These are phyloP conservation scores for Coelastrella sp. DNA, from an alignment of 139 green algal genomes.

Conservation along the genomic window DNA sequence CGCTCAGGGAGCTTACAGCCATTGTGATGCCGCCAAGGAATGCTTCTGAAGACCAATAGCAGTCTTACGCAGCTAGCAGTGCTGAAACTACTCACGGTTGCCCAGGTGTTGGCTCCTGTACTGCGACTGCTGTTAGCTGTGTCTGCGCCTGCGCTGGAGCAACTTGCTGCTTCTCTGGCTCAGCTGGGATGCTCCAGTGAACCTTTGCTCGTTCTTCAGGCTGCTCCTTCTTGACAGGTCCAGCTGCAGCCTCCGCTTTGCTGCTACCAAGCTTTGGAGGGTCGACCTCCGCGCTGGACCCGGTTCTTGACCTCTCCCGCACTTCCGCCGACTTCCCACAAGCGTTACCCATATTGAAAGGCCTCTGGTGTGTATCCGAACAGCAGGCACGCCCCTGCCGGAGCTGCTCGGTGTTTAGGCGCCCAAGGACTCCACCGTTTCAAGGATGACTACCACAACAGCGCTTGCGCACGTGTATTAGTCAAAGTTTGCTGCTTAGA, in stretches of 20 bases:
- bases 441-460: no score
- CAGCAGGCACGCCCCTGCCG: no score
- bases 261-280: neutral
- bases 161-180: neutral
- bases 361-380: no score
- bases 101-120: neutral
- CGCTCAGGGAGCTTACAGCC: neutral
- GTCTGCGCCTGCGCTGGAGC: neutral
- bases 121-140: neutral
- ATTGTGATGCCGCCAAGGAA: no score
- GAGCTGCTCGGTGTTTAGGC: no score
- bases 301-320: no score
- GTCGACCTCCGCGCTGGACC: neutral
- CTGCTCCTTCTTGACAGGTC: neutral
- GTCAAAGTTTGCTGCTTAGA: no score
- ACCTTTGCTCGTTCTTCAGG: neutral
- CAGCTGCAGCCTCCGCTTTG: neutral
- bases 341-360: neutral
- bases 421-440: no score
- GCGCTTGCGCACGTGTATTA: no score
- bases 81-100: neutral
- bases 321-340: neutral
- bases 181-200: neutral
- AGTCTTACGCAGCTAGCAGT: neutral
- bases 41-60: neutral